phyloP scores from a whole-genome alignment of 331 rosid genomes.

The Malus hybrid region DNA sequence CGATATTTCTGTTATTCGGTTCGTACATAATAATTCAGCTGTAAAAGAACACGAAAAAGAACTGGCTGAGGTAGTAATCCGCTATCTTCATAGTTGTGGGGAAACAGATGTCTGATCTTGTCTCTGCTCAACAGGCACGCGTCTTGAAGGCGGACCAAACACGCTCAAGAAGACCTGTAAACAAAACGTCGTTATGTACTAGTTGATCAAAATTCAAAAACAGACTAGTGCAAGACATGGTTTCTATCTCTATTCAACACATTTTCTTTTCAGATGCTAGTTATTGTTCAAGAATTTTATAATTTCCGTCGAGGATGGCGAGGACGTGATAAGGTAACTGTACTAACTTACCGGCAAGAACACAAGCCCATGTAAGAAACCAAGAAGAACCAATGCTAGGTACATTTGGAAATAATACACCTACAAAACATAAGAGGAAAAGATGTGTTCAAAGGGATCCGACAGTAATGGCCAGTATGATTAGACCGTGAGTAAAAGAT shows the following conservation, averaged over 20 bases:
- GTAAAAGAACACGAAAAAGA: not conserved
- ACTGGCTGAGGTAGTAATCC: not conserved
- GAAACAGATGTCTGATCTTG: constrained; percentile 52
- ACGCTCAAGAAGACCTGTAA: constrained; percentile 85
- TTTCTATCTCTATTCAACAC: not conserved
- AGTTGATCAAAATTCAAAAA: too few relatives aligned
- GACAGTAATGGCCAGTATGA: not conserved
- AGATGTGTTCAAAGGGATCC: not conserved
- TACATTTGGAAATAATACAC: constrained; percentile 96
- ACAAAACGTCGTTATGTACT: not conserved
- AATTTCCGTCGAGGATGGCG: not conserved
- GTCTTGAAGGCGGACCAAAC: constrained; percentile 93
- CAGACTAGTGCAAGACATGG: not conserved
- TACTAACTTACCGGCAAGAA: constrained; percentile 78
- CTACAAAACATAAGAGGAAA: constrained; percentile 31
- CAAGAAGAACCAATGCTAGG: constrained; percentile 86
- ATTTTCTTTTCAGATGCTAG: not conserved
- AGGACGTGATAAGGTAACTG: not conserved
- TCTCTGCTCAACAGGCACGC: constrained; percentile 35
- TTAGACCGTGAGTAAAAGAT: not conserved
- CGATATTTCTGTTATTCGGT: not conserved
- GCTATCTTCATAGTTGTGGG: constrained; percentile 22
- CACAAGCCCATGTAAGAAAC: constrained; percentile 94
- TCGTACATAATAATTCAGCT: not conserved
- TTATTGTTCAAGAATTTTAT: not conserved